Base-by-base conservation (phyloP, 805 yeast species). In the Teunomyces gatunensis region DNA sequence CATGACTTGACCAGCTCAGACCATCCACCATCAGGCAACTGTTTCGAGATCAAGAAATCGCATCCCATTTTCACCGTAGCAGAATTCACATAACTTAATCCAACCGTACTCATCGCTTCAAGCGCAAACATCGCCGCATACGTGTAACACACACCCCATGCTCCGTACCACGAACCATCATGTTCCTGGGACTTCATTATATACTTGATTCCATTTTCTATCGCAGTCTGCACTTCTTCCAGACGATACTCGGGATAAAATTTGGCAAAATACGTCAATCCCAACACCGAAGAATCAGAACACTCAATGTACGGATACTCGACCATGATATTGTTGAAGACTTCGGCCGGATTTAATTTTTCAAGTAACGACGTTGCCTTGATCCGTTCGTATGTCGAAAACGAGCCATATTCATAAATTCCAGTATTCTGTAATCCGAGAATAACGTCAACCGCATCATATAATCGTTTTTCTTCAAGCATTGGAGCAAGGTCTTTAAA, bases 241-340 rank as follows among this genome's bases (percentile, higher is more conserved):
- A 75, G 67, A 49, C 87, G 79, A 61, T 94, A 90, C 44, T 78
- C 73, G 1, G 76, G 77, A 58, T 79, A 83, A 58, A 81, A 72
- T 49, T 81, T 76, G 39, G 83, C 73, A 69, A 90, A 94, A 63
- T 85, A 87, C 0, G 87, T 83, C 49, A 94, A 72, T 0, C 99
- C 99, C 30, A 94, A 69, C 5, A 94, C 96, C 0, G 92, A 83
- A 0, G 98, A 91, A 67, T 95, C 99, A 0, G 98, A 90, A 65
- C 99, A 94, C 66, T 94, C 99, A 17, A 95, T 97, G 61, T 94
- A 94, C 0, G 99, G 98, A 63, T 89, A 94, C 66, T 94, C 99
- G 21, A 94, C 96, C 99, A 94, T 94, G 49, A 94, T 94, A 57
- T 94, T 91, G 48, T 96, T 96, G 68, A 94, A 94, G 0, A 94